A percentile compares a stretch with the other conserved stretches of the same genome.
phyloP scores from a whole-genome alignment of 108 stramenopile genomes.

The Skeletonema marinoi region DNA sequence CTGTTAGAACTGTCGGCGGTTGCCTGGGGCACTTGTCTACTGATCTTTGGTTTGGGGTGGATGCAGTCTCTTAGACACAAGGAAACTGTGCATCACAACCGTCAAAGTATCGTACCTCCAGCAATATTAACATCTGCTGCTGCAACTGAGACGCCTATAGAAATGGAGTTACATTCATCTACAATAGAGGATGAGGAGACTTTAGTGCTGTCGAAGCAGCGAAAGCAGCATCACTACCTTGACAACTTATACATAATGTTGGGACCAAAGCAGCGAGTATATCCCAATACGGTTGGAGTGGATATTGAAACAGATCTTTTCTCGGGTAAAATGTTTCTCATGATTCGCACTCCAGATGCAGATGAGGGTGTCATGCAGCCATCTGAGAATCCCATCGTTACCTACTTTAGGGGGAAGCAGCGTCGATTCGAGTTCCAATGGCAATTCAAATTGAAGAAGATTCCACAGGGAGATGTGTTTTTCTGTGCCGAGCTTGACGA shows the following conservation, averaged over 20 bases:
- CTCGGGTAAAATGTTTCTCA: slow-evolving; percentile 75
- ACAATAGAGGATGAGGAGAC: background rate
- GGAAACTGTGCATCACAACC: background rate
- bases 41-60: slow-evolving; percentile 44
- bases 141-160: background rate
- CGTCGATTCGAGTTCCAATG: slow-evolving; percentile 94
- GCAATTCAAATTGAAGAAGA: slow-evolving; percentile 83
- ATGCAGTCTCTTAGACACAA: background rate
- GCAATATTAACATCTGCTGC: background rate
- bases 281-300: slow-evolving; percentile 38
- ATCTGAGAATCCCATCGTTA: slow-evolving; percentile 40
- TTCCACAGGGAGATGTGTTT: slow-evolving; percentile 70
- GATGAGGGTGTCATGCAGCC: slow-evolving; percentile 50
- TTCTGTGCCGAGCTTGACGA: slow-evolving; percentile 85
- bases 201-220: background rate
- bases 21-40: slow-evolving; percentile 73
- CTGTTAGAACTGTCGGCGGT: slow-evolving; percentile 44
- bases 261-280: slow-evolving; percentile 45
- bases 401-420: slow-evolving; percentile 73
- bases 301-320: slow-evolving; percentile 81
- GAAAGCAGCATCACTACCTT: slow-evolving; percentile 27
- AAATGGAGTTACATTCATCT: background rate
- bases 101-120: background rate
- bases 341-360: slow-evolving; percentile 84
- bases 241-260: slow-evolving; percentile 52